phyloP scores from a whole-genome alignment of 2,329 filamentous ascomycete species.

The Aureobasidium zeae region DNA sequence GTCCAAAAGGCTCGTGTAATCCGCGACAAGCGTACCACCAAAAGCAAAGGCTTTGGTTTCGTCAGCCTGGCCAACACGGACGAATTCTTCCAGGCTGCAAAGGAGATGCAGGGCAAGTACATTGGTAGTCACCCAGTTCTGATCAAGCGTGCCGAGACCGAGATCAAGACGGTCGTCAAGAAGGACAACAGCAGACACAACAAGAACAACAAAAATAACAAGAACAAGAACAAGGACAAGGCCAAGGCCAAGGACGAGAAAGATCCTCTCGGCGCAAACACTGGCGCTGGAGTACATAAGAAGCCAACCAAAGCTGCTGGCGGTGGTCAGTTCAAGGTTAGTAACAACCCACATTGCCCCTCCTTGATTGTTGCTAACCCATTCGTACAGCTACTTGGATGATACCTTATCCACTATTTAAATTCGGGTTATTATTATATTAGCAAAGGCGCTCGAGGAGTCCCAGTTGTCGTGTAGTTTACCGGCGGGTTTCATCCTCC shows the following conservation, averaged over 20 bases:
- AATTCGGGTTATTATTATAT: neutral
- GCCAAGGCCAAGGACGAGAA: conserved; percentile 36
- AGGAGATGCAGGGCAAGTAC: conserved; percentile 99
- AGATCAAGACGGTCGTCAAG: conserved; percentile 69
- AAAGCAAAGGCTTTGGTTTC: conserved; percentile 93
- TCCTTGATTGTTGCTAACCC: neutral
- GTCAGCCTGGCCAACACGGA: conserved; percentile 93
- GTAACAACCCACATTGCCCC: neutral
- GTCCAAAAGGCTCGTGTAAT: conserved; percentile 90
- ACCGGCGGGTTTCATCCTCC: conserved; percentile 7
- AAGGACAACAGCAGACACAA: conserved; percentile 31
- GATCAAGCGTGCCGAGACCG: conserved; percentile 79
- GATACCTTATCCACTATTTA: neutral
- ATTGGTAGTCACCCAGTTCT: conserved; percentile 84
- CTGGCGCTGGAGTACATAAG: conserved; percentile 31
- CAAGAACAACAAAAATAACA: conserved; percentile 45
- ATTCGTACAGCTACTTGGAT: conserved; percentile 12
- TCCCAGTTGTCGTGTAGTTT: neutral
- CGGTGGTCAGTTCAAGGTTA: conserved; percentile 15
- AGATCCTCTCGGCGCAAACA: conserved; percentile 29
- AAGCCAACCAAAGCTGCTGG: conserved; percentile 27
- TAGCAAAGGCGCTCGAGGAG: conserved; percentile 8
- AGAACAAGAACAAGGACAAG: conserved; percentile 33
- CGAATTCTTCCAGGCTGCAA: conserved; percentile 90
- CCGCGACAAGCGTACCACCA: conserved; percentile 89